Evolutionary conservation across 2,329 filamentous ascomycete genomes (phyloP).

Genomic region (Pseudocercospora fijiensis): DNA sequence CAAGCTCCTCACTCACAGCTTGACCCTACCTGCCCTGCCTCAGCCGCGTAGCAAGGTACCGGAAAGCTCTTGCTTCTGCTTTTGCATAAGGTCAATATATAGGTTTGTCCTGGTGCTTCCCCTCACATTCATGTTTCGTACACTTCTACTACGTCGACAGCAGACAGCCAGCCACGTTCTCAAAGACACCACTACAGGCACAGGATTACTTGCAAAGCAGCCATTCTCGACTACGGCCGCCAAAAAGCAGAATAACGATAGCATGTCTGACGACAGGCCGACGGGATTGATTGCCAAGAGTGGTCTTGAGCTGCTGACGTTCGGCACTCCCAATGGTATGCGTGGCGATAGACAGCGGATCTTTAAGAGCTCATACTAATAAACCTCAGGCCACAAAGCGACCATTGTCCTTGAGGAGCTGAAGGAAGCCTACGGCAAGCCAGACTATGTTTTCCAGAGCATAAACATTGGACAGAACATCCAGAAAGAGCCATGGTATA

Average conservation of each 20-base stretch:
- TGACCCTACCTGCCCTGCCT: background rate
- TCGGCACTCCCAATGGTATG: conserved; percentile 47
- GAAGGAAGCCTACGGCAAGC: conserved; percentile 61
- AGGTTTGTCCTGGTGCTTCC: conserved; percentile 22
- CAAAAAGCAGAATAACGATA: conserved; percentile 11
- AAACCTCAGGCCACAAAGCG: conserved; percentile 47
- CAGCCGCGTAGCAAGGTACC: background rate
- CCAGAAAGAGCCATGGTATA: conserved; percentile 68
- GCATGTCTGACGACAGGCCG: conserved; percentile 42
- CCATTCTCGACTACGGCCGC: conserved; percentile 17
- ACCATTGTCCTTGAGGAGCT: conserved; percentile 65
- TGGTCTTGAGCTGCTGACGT: conserved; percentile 65
- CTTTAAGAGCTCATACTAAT: background rate
- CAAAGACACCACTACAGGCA: conserved; percentile 20
- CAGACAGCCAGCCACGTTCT: conserved; percentile 30
- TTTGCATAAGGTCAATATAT: conserved; percentile 21
- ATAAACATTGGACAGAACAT: conserved; percentile 63
- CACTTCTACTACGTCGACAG: conserved; percentile 31
- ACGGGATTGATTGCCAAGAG: conserved; percentile 61
- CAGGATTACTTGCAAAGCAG: conserved; percentile 11
- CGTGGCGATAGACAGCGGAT: background rate
- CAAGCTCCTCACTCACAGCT: background rate
- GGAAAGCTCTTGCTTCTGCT: background rate
- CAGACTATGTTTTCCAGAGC: conserved; percentile 57
- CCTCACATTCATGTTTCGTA: conserved; percentile 31